phyloP scores from a whole-genome alignment of 176 grass and related monocot genomes.

The Puccinellia tenuiflora region DNA sequence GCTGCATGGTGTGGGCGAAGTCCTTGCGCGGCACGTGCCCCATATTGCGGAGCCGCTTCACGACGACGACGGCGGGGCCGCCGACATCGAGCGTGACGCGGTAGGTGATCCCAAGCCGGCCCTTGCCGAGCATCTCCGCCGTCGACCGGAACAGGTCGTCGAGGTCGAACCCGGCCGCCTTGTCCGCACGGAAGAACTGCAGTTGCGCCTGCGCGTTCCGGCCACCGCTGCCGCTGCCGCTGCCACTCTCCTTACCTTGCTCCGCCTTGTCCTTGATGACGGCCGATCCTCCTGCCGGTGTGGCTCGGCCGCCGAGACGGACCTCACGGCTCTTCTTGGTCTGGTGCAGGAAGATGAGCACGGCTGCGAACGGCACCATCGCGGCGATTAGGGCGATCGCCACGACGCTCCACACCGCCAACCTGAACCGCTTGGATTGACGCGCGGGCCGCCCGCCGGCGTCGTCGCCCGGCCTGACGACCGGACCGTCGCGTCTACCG shows the following conservation, averaged over 20 bases:
- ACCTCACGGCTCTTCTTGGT: conserved; percentile 39
- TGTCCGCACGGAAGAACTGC: conserved; percentile 55
- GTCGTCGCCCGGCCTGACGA: neutral
- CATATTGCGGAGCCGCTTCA: conserved; percentile 88
- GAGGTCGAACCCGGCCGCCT: conserved; percentile 39
- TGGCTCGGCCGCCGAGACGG: conserved; percentile 31
- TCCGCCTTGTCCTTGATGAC: conserved; percentile 50
- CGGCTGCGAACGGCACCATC: conserved; percentile 42
- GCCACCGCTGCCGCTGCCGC: conserved; percentile 21
- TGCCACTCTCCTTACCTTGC: conserved; percentile 24
- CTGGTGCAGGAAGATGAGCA: conserved; percentile 53
- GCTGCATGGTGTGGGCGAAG: conserved; percentile 69
- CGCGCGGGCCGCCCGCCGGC: neutral
- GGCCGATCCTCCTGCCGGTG: conserved; percentile 29
- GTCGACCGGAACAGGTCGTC: conserved; percentile 66
- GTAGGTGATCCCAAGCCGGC: conserved; percentile 77
- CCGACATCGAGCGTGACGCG: conserved; percentile 44
- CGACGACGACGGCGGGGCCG: conserved; percentile 34
- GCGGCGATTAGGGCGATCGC: conserved; percentile 40
- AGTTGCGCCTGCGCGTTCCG: conserved; percentile 40
- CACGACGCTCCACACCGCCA: conserved; percentile 43
- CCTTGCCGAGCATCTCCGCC: conserved; percentile 77
- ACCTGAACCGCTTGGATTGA: neutral
- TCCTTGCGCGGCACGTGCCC: conserved; percentile 50
- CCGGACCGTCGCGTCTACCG: neutral